Base-by-base conservation (phyloP, 345 rosid genomes). In the Murraya paniculata region DNA sequence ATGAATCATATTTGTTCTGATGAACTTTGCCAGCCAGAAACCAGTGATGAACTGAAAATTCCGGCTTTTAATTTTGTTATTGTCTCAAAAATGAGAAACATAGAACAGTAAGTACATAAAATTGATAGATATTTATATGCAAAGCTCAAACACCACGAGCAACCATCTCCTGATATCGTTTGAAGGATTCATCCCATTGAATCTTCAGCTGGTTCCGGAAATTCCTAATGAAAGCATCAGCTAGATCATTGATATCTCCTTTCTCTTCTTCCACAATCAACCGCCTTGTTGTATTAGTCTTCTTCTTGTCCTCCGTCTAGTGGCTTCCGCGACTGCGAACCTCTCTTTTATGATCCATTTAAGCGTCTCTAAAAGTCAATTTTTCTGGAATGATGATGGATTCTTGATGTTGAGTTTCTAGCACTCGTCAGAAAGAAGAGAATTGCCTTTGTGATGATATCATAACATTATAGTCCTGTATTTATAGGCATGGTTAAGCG, bases 181-280 rank as follows among this genome's bases (percentile, higher is more conserved):
- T 74, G 74, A 30, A 31, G 1, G 71, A 71, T 66, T 83, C 83
- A 1, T 39, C 33, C 0, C 4, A 35, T 30, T 79, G 81, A 73
- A 64, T 33, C 36, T 36, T 57, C 22, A 61, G 75, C 35, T 61
- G 76, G 11, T 38, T 38, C 41, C 24, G 66, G 71, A 78, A 84
- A 33, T 78, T 81, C 48, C 22, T 72, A 64, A 79, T 75, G 82
- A 81, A 84, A 72, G 66, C 69, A 60, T 81, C 77, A 5, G 87
- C 84, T 16, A 18, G 71, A 50, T 74, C 36, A 66, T 84, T 73
- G 62, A 84, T 69, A 57, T 79, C 83, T 36, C 53, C 21, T n/a
- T 31, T 45, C 21, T 55, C 28, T 2, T 22, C 69, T 22, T 71
- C 78, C 25, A 35, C 65, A 7, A 7, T 28, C 48, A 22, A 8